Percentiles rank a stretch among this genome's conserved stretches.
phyloP scores from a whole-genome alignment of 805 yeast species.

The Ogataea nonfermentans region DNA sequence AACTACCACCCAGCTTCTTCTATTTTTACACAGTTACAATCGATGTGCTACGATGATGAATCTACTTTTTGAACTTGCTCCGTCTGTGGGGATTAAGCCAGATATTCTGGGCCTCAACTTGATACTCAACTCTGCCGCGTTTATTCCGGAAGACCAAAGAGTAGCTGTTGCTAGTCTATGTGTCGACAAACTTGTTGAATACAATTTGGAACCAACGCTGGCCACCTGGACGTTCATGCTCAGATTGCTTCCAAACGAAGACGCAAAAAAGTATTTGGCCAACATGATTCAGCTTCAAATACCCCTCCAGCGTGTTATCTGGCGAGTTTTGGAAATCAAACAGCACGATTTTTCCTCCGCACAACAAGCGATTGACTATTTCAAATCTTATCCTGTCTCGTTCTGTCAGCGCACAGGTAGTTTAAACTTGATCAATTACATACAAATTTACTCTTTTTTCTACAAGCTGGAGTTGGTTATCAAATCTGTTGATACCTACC shows the following conservation, averaged over 20 bases:
- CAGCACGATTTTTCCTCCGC: constrained; percentile 5
- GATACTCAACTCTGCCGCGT: constrained; percentile 7
- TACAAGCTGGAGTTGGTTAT: constrained; percentile 8
- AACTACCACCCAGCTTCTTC: neutral
- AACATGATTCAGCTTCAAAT: constrained; percentile 12
- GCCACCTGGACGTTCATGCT: constrained; percentile 14
- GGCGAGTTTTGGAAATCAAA: constrained; percentile 8
- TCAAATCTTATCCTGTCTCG: constrained; percentile 11
- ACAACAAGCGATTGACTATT: constrained; percentile 7
- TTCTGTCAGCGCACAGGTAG: constrained; percentile 8
- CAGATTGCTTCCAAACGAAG: constrained; percentile 5
- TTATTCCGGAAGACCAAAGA: neutral
- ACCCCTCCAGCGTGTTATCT: constrained; percentile 8
- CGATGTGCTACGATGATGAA: constrained; percentile 6
- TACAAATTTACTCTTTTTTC: constrained; percentile 14
- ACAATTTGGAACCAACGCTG: constrained; percentile 14
- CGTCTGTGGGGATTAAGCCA: constrained; percentile 11
- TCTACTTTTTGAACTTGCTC: constrained; percentile 9
- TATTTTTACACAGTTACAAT: constrained; percentile 8
- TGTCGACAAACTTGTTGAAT: constrained; percentile 10
- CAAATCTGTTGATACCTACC: constrained; percentile 4
- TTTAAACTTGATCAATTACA: constrained; percentile 5
- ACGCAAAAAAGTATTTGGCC: constrained; percentile 1
- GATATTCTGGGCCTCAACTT: constrained; percentile 12
- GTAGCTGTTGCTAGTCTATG: neutral